Evolutionary conservation across 345 rosid species (phyloP).

Genomic region (Lenwebbia sp.): DNA sequence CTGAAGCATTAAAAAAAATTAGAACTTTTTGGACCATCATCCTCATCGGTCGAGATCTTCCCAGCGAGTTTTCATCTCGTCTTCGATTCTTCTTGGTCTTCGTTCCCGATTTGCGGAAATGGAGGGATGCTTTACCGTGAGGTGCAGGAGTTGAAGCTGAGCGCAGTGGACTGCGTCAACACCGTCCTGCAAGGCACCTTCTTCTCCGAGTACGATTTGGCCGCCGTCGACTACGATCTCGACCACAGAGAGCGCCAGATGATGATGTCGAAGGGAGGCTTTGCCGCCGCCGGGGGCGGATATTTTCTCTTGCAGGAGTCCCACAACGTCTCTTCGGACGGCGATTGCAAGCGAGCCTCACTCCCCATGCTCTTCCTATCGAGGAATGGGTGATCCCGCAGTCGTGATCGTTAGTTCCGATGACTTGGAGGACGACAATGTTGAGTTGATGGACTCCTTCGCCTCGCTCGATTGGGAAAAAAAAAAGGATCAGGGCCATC

Average conservation of each 20-base stretch:
- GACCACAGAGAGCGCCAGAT: conserved; percentile 52
- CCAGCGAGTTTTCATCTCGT: no score
- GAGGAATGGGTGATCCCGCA: no score
- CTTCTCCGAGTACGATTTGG: conserved; percentile 89
- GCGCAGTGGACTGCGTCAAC: conserved; percentile 99
- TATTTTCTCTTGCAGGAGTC: conserved; percentile 74
- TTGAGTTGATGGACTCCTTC: no score
- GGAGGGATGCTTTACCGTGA: conserved; percentile 97
- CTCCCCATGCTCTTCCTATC: no score
- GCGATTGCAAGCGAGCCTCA: conserved; percentile 40
- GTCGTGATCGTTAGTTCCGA: no score
- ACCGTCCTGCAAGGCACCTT: conserved; percentile 88
- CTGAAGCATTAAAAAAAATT: no score
- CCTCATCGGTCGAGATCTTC: no score
- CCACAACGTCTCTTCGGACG: conserved; percentile 79
- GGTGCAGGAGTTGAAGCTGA: conserved; percentile 90
- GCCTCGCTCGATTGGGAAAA: no score
- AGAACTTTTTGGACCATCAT: no score
- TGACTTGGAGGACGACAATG: no score
- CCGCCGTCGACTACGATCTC: conserved; percentile 83
- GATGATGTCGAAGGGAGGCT: neutral
- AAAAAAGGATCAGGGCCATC: no score
- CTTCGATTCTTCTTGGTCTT: neutral
- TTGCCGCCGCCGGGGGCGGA: conserved; percentile 18
- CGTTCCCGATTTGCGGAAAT: conserved; percentile 5